These are phyloP conservation scores for Coelastrella sp. DNA, from an alignment of 139 green algal genomes.

Conservation along the genomic window DNA sequence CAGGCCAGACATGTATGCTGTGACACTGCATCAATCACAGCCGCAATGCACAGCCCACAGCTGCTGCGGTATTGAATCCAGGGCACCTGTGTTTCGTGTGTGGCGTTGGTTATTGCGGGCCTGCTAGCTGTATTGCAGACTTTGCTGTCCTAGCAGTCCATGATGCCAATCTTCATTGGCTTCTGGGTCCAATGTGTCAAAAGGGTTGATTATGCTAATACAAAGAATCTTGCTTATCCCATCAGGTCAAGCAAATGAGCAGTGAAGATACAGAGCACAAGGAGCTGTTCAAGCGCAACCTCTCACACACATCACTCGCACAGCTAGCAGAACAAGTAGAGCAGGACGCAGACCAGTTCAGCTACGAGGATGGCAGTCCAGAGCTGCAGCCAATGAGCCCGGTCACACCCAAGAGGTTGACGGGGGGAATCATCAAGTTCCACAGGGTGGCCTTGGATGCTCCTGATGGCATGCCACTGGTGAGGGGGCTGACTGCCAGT, in stretches of 20 bases:
- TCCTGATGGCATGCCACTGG: slow-evolving; percentile 86
- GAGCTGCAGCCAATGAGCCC: neutral
- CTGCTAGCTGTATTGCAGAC: no score
- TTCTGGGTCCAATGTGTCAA: no score
- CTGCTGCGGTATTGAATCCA: no score
- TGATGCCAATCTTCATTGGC: no score
- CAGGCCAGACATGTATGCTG: no score
- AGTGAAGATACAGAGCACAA: slow-evolving; percentile 74
- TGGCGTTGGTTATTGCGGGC: neutral
- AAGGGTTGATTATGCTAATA: neutral
- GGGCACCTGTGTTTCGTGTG: no score
- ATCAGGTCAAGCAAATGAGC: slow-evolving; percentile 74
- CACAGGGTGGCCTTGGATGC: slow-evolving; percentile 86
- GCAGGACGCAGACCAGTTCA: slow-evolving; percentile 8
- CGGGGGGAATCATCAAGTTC: slow-evolving; percentile 67
- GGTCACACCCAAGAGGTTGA: slow-evolving; percentile 48
- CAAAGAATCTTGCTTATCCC: neutral
- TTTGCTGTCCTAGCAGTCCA: no score
- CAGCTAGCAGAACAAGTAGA: slow-evolving; percentile 14
- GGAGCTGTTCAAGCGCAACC: slow-evolving; percentile 83
- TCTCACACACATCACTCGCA: slow-evolving; percentile 51
- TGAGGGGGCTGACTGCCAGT: no score
- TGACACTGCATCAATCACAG: no score
- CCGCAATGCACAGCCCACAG: no score
- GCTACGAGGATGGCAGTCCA: neutral